Evolutionary conservation across 345 rosid species (phyloP), one percentile per base, ranked within the genome.

Genomic region (Aquilaria sinensis): DNA sequence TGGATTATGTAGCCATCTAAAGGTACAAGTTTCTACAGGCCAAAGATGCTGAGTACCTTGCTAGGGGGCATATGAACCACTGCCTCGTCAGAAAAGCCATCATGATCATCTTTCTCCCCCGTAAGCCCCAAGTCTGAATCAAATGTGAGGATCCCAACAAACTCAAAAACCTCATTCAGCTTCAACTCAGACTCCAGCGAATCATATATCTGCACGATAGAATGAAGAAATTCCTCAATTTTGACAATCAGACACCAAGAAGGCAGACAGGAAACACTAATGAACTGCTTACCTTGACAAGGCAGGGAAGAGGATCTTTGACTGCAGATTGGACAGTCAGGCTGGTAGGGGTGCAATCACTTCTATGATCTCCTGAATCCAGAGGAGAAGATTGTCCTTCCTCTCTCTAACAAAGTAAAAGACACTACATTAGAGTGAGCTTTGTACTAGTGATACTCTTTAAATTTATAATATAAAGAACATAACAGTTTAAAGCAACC

Each of bases 151-250:
- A 90, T 85, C 50, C 97, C 97, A 61, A 88, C 54, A 66, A 94
- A 94, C 77, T 94, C 99, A 67, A 88, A 80, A 66, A 88, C 86
- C 43, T 94, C 97, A 53, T 94, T 94, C 67, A 90, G 84, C 76
- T 88, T 90, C 74, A 88, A 59, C 13, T 88, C 97, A 30, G 87
- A 79, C 75, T 88, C 95, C 31, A 83, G 85, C 67, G 83, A 69
- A 76, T 90, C 90, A 69, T 94, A 94, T 53, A 94, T 73, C 97
- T 94, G 84, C 55, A 62, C 14, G 15, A 61, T 9, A 34, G 7
- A 59, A 53, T 58, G 12, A 69, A 46, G 9, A 57, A 56, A 48
- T 61, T 57, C 9, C 41, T 56, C 62, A 64, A 3, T 37, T 43
- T 49, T 37, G 45, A 58, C 43, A 37, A 37, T 48, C 6, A 30